Evolutionary conservation across 179 eudicot genomes (phyloP), one percentile per base, ranked within the genome.

Genomic region (Sideroxylon spinosum): DNA sequence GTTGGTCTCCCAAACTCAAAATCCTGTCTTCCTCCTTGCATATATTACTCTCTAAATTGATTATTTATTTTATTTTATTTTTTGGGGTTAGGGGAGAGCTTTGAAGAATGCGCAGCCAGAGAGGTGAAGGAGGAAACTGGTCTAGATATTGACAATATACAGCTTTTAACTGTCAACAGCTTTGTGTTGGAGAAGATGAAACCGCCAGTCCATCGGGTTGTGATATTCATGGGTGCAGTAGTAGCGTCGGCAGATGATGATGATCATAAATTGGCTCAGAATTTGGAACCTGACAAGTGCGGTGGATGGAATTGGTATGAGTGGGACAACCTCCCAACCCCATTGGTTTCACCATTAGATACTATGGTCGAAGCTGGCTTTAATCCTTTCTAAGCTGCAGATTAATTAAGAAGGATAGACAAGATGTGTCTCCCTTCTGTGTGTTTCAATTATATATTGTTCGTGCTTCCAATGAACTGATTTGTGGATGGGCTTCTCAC

Each of bases 41-140:
- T n/a, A n/a, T n/a, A n/a, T n/a, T 32, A 32, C 37, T 32, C 3
- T 37, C 44, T 3, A 37, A 37, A 37, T 37, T 37, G 44, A 6
- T 37, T 1, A 32, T 32, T 37, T 37, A 3, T 3, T 37, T 37
- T 37, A 37, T 37, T 37, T 37, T 32, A 37, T 37, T 37, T 37
- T 37, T 37, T 37, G 44, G 44, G 44, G 91, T 7, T 84, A 95
- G 98, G 98, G 56, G 98, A 95, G 85, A 93, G 87, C 81, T 94
- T 94, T 77, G 94, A 94, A 83, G 91, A 91, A 85, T 94, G 98
- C 78, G 97, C 98, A 26, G 87, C 87, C 0, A 86, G 98, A 78
- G 98, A 95, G 79, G 85, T 93, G 82, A 91, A 88, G 86, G 98
- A 95, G 78, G 98, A 95, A 80, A 93, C 95, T 0, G 98, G 97